Conservation (phyloP, 1,139 yeast genomes). For the Sugiyamaella pinicola region DNA sequence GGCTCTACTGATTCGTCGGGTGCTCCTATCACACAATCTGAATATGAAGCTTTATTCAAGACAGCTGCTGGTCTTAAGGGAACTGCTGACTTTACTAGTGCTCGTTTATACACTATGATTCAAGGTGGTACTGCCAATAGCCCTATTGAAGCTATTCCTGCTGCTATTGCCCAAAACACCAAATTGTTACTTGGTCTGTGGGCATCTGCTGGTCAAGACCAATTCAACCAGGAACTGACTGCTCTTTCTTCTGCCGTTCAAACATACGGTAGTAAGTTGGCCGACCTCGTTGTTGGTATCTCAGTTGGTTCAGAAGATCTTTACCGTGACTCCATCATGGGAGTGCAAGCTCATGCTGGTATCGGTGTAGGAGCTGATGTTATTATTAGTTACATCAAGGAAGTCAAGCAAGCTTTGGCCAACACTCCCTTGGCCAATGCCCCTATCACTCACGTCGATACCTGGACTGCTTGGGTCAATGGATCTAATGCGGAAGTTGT, state of each 20-base stretch:
- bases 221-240: constrained; percentile 38
- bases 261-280: constrained; percentile 29
- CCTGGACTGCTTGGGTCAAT: constrained; percentile 36
- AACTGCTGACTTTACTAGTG: constrained; percentile 30
- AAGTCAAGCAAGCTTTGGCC: constrained; percentile 57
- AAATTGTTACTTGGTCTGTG: constrained; percentile 40
- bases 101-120: constrained; percentile 35
- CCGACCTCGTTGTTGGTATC: constrained; percentile 57
- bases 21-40: constrained; percentile 30
- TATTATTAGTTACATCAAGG: constrained; percentile 64
- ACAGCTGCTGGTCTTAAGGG: constrained; percentile 28
- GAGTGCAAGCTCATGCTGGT: constrained; percentile 34
- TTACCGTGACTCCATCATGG: constrained; percentile 59
- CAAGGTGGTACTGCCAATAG: constrained; percentile 36
- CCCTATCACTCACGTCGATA: constrained; percentile 33
- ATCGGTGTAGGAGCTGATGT: constrained; percentile 64
- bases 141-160: constrained; percentile 39
- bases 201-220: constrained; percentile 39
- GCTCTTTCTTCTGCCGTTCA: constrained; percentile 37
- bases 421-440: constrained; percentile 27
- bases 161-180: constrained; percentile 41
- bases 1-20: constrained; percentile 33
- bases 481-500: constrained; percentile 32
- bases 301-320: constrained; percentile 91
- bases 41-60: constrained; percentile 35